Base-by-base conservation (phyloP, 306 rosid species). In the Quercus berberidifolia region DNA sequence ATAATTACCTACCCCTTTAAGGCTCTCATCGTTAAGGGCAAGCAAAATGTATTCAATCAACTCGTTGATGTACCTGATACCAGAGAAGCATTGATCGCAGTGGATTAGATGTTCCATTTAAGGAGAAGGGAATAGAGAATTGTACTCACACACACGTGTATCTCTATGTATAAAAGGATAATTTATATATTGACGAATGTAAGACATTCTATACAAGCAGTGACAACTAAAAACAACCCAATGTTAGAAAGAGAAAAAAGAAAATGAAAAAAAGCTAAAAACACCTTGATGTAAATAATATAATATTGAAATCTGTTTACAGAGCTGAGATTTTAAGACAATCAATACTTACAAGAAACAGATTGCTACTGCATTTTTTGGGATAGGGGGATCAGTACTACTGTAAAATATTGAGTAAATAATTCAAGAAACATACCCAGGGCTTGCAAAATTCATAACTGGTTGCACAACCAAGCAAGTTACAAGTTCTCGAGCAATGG, bases 381-480 rank as follows among this genome's bases (percentile, higher is more conserved):
- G 18, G 19, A 15, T 1, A 5, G 33, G 67, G 26, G 6, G n/a
- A 33, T 67, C 17, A 19, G 38, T 67, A 33, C 38, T 12, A n/a
- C 55, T 17, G 25, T 19, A 26, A 52, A 69, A 78, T 46, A 43
- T 52, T 76, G 51, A 58, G 76, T 46, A 71, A 75, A 43, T 28
- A 84, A 79, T 58, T 78, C 60, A 85, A 73, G 80, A 85, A 67
- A 83, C 96, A 70, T 93, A 96, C 99, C 94, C 96, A 73, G 99
- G 99, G 85, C 94, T 88, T 38, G 98, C 98, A 25, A 93, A 89
- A 85, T 88, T 86, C 90, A 96, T 87, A 83, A 96, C 79, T 75
- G 99, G 98, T 82, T 93, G 98, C 77, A 93, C 79, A 65, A 93
- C 97, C 90, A 96, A 87, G 85, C 94, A 91, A 76, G 98, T 90